A percentile compares a stretch with the other conserved stretches of the same genome.
Evolutionary conservation across 2,329 filamentous ascomycete species (phyloP).

Genomic region (Clonostachys rosea): DNA sequence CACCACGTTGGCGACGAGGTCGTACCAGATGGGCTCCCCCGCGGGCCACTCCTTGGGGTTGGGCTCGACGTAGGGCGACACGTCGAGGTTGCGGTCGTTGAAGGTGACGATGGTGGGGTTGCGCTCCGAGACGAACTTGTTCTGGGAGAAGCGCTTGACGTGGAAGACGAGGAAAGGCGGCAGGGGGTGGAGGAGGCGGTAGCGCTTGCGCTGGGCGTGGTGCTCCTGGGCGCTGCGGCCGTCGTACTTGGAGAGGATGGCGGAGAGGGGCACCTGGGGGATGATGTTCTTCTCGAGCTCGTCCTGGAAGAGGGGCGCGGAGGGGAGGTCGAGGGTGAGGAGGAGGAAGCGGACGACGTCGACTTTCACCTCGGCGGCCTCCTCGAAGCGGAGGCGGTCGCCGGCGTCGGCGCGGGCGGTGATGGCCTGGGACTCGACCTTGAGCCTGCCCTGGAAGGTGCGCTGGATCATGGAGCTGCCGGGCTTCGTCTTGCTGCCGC

Average conservation of each 20-base stretch:
- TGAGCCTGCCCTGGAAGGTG: conserved; percentile 88
- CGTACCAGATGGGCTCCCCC: conserved; percentile 86
- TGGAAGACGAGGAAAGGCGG: conserved; percentile 91
- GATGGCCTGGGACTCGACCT: conserved; percentile 90
- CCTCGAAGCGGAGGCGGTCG: conserved; percentile 88
- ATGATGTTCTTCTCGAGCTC: conserved; percentile 95
- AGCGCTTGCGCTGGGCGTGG: conserved; percentile 81
- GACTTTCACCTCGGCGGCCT: conserved; percentile 75
- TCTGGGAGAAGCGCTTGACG: conserved; percentile 93
- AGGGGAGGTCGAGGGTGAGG: conserved; percentile 86
- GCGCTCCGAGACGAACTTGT: conserved; percentile 93
- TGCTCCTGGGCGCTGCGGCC: conserved; percentile 84
- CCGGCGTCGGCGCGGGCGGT: conserved; percentile 84
- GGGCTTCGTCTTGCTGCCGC: conserved; percentile 83
- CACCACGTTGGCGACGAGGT: conserved; percentile 91
- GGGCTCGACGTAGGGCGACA: conserved; percentile 87
- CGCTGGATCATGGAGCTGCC: conserved; percentile 83
- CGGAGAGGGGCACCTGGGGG: conserved; percentile 79
- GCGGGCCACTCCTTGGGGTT: conserved; percentile 66
- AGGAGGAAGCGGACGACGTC: conserved; percentile 81
- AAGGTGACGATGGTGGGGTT: conserved; percentile 99
- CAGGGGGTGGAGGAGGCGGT: conserved; percentile 83
- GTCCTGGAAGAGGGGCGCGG: conserved; percentile 93
- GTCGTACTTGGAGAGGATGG: conserved; percentile 89
- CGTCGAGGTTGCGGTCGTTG: conserved; percentile 75